Evolutionary conservation across 352 stramenopile species (phyloP).

Genomic region (Globisporangium cederbergense): DNA sequence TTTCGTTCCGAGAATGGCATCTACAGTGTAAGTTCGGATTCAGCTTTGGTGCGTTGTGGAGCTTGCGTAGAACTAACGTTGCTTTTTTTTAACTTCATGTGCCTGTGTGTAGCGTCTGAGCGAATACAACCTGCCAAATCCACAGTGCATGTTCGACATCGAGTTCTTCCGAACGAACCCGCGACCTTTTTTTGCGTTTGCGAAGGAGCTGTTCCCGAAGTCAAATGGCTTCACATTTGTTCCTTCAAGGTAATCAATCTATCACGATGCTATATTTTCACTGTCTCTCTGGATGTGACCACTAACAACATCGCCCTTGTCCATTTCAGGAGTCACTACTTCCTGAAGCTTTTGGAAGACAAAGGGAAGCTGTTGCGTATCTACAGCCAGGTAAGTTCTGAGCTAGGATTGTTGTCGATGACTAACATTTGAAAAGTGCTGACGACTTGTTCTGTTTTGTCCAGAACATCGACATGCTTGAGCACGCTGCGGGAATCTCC

Average conservation of each 20-base stretch:
- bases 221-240: conserved; percentile 82
- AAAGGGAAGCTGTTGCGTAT: conserved; percentile 91
- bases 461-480: conserved; percentile 99
- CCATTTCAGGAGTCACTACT: conserved; percentile 88
- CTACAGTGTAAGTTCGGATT: conserved; percentile 72
- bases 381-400: conserved; percentile 77
- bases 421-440: background rate
- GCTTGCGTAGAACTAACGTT: background rate
- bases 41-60: background rate
- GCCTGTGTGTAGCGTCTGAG: conserved; percentile 40
- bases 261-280: background rate
- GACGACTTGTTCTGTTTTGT: background rate
- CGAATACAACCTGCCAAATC: conserved; percentile 83
- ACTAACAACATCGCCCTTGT: conserved; percentile 4
- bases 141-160: conserved; percentile 92
- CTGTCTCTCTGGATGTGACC: background rate
- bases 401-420: background rate
- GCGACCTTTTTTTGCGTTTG: conserved; percentile 97
- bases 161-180: conserved; percentile 97
- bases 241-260: conserved; percentile 39
- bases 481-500: conserved; percentile 91
- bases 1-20: conserved; percentile 95
- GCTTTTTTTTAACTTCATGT: background rate
- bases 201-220: conserved; percentile 84
- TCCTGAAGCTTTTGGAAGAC: conserved; percentile 92